Conservation (phyloP, 441 rosid species). For the Gossypium davidsonii region DNA sequence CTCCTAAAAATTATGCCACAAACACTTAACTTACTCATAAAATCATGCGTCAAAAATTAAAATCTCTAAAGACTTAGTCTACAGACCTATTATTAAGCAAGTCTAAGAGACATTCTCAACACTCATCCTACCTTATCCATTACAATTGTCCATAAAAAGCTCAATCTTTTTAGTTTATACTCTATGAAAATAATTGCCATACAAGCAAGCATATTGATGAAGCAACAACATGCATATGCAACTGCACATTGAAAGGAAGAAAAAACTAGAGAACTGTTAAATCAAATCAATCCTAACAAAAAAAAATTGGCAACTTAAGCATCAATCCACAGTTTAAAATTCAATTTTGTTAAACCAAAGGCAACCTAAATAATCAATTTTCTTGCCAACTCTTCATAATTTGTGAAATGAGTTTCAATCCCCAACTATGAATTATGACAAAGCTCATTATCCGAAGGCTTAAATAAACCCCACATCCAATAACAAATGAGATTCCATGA, state of each 20-base stretch:
- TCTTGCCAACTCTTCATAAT: neutral
- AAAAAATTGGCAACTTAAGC: neutral
- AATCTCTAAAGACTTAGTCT: too few relatives aligned
- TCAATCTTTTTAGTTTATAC: neutral
- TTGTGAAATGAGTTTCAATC: neutral
- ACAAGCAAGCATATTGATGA: neutral
- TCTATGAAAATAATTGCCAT: neutral
- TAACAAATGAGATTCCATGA: too few relatives aligned
- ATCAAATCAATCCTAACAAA: neutral
- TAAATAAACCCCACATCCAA: too few relatives aligned
- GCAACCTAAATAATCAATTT: neutral
- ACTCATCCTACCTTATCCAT: neutral
- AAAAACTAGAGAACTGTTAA: neutral
- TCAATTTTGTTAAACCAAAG: neutral
- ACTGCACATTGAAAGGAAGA: neutral
- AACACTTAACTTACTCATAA: too few relatives aligned
- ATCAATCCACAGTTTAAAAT: neutral
- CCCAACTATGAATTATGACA: neutral
- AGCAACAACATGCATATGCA: neutral
- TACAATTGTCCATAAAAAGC: neutral
- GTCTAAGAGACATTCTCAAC: too few relatives aligned
- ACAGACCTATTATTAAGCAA: too few relatives aligned
- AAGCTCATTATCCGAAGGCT: too few relatives aligned
- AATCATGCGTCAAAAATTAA: too few relatives aligned
- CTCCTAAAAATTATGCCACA: too few relatives aligned